Evolutionary conservation across 108 stramenopile species (phyloP), one percentile per base, ranked within the genome.

Genomic region (Pseudonitzschia multiseries): DNA sequence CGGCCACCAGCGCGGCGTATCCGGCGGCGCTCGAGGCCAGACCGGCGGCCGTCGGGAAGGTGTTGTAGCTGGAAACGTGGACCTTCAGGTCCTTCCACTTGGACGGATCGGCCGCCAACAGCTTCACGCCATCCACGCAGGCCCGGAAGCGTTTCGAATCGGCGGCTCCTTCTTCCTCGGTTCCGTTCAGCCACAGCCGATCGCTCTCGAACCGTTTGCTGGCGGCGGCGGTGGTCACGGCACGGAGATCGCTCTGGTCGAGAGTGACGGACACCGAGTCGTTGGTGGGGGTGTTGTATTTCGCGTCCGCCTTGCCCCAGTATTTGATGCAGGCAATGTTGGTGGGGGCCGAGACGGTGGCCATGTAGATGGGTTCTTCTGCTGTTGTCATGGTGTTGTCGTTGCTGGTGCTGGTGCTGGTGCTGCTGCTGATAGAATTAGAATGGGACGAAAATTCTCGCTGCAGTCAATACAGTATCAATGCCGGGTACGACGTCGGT

Each of bases 311-410:
- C 79, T 98, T 98, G 60, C 98, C 98, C 98, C 98, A 98, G 82
- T 98, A 98, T 75, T 98, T 98, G 84, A 98, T 93, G 81, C 91
- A 91, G 41, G 98, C 98, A 57, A 98, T 97, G 87, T 97, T 97
- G 42, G 97, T 97, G 31, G 96, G 96, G 46, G 96, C 96, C 36
- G 91, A 91, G 22, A 94, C 89, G 18, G 97, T 96, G 51, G 87
- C 95, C 72, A 83, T 77, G 79, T 83, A 81, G 40, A 93, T 87
- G 21, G 82, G 77, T 54, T 59, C 65, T 24, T 66, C 65, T 67
- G 44, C 8, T 21, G 43, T 46, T 66, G n/a, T n/a, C n/a, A n/a
- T n/a, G n/a, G n/a, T n/a, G n/a, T n/a, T n/a, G n/a, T n/a, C n/a
- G n/a, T n/a, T n/a, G n/a, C n/a, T n/a, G n/a, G n/a, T n/a, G n/a